These are phyloP conservation scores for Polyrhizophydium stewartii DNA, from an alignment of 371 early-diverging fungal genomes.

Conservation along the genomic window DNA sequence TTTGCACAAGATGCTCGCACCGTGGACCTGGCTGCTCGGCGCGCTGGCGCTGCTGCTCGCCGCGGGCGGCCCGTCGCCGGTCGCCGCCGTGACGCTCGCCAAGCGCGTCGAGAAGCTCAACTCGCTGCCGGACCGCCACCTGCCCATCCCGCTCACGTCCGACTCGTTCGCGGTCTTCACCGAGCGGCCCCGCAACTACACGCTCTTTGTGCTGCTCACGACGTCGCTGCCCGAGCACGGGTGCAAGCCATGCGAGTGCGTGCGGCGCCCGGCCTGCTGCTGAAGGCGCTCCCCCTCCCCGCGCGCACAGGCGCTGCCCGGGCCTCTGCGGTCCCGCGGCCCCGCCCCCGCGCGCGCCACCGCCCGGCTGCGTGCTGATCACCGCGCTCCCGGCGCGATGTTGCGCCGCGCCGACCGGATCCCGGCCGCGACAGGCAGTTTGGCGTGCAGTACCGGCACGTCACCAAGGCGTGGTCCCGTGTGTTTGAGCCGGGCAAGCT, in stretches of 20 bases:
- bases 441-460: constrained; percentile 63
- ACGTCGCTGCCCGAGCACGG: constrained; percentile 62
- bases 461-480: constrained; percentile 41
- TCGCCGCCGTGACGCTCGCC: neutral
- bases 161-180: constrained; percentile 58
- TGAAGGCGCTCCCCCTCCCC: too few relatives aligned
- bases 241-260: constrained; percentile 74
- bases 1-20: too few relatives aligned
- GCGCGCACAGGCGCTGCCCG: too few relatives aligned
- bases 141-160: constrained; percentile 48
- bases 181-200: constrained; percentile 73
- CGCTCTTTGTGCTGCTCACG: constrained; percentile 69
- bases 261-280: too few relatives aligned
- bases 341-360: too few relatives aligned
- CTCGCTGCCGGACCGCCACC: neutral
- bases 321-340: too few relatives aligned
- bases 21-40: too few relatives aligned
- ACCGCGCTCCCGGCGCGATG: too few relatives aligned
- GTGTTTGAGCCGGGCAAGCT: constrained; percentile 27
- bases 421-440: constrained; percentile 53
- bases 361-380: too few relatives aligned
- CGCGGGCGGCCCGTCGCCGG: neutral
- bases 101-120: neutral
- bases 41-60: too few relatives aligned
- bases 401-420: too few relatives aligned